phyloP scores from a whole-genome alignment of 2,329 filamentous ascomycete species.

The Xylariaceae sp. region DNA sequence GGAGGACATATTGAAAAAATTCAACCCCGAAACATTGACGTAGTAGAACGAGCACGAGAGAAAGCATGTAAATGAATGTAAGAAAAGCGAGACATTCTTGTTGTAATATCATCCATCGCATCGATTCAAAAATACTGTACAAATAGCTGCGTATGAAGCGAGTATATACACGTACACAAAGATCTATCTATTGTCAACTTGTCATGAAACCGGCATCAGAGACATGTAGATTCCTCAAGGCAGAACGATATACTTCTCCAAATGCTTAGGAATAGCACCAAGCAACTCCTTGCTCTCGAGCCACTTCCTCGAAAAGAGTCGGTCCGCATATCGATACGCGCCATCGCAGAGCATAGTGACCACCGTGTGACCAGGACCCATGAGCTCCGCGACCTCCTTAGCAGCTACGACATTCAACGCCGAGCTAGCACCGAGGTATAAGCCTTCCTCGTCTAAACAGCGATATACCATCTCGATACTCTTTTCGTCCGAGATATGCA shows the following conservation, averaged over 20 bases:
- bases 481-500: constrained; percentile 87
- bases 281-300: constrained; percentile 80
- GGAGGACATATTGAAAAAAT: constrained; percentile 28
- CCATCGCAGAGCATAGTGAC: constrained; percentile 94
- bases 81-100: neutral
- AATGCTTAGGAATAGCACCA: constrained; percentile 73
- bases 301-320: constrained; percentile 90
- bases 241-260: constrained; percentile 93
- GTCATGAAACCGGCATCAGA: neutral
- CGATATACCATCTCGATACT: constrained; percentile 97
- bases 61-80: neutral
- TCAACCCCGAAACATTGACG: constrained; percentile 23
- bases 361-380: constrained; percentile 84
- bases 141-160: constrained; percentile 9
- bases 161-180: constrained; percentile 20
- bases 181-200: constrained; percentile 5
- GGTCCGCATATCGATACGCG: constrained; percentile 94
- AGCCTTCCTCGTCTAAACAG: constrained; percentile 89
- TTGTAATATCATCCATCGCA: constrained; percentile 13
- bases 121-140: constrained; percentile 3
- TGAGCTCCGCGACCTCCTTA: constrained; percentile 84
- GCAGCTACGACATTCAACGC: constrained; percentile 93
- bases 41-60: neutral
- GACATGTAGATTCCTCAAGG: constrained; percentile 45
- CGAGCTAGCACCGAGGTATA: constrained; percentile 92